A percentile compares a stretch with the other conserved stretches of the same genome.
These are phyloP conservation scores for Immersiporthe knoxdaviesiana DNA, from an alignment of 2,329 filamentous ascomycete genomes.

Conservation along the genomic window DNA sequence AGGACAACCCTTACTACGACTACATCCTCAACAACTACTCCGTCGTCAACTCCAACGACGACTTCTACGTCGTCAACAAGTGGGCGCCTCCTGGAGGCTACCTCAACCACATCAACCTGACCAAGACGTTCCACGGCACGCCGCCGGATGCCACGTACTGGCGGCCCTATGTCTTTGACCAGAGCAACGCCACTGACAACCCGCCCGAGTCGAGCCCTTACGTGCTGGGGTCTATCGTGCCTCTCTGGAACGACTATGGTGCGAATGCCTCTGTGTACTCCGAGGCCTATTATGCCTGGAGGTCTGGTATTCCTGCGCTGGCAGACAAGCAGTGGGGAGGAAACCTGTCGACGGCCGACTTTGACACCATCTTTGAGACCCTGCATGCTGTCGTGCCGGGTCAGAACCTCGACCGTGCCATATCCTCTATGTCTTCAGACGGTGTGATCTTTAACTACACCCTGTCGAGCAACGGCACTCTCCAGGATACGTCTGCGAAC, in stretches of 20 bases:
- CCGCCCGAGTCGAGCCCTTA: slow-evolving; percentile 43
- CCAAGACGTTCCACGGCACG: slow-evolving; percentile 50
- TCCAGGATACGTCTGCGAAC: slow-evolving; percentile 45
- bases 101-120: slow-evolving; percentile 45
- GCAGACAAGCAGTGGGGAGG: slow-evolving; percentile 59
- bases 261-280: slow-evolving; percentile 54
- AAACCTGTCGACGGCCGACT: slow-evolving; percentile 45
- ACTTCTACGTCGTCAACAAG: slow-evolving; percentile 55
- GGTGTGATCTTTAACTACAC: slow-evolving; percentile 43
- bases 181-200: slow-evolving; percentile 52
- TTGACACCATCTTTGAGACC: slow-evolving; percentile 41
- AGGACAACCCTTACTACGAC: slow-evolving; percentile 52
- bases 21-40: slow-evolving; percentile 50
- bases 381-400: slow-evolving; percentile 48
- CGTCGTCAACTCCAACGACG: slow-evolving; percentile 58
- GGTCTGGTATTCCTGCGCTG: slow-evolving; percentile 53
- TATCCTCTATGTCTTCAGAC: slow-evolving; percentile 40
- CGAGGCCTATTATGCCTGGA: slow-evolving; percentile 56
- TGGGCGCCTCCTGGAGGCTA: slow-evolving; percentile 50
- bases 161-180: slow-evolving; percentile 55
- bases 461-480: slow-evolving; percentile 31
- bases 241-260: slow-evolving; percentile 60
- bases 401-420: slow-evolving; percentile 53
- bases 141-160: slow-evolving; percentile 45
- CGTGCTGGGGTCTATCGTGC: slow-evolving; percentile 52